Conservation (phyloP, 345 rosid genomes). For the Lepidium aucheri region DNA sequence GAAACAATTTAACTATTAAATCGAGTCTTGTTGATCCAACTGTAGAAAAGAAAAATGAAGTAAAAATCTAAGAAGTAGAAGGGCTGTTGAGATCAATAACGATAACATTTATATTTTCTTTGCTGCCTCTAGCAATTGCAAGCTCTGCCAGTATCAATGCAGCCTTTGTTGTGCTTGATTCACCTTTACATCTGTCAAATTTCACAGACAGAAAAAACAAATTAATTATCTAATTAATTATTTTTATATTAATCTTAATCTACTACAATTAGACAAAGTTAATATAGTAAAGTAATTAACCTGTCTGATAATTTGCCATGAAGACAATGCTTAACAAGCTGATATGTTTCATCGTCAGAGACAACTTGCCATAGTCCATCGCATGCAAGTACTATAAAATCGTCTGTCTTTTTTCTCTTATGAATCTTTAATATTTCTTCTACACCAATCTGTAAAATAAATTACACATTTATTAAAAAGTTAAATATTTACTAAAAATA, state of each 20-base stretch:
- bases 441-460: constrained; percentile 3
- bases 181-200: background rate
- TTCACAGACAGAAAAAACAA: no score
- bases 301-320: constrained; percentile 20
- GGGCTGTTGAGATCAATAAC: constrained; percentile 44
- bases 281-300: background rate
- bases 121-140: constrained; percentile 50
- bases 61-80: background rate
- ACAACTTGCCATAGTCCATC: constrained; percentile 81
- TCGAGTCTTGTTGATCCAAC: no score
- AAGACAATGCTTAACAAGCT: constrained; percentile 49
- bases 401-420: constrained; percentile 36
- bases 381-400: constrained; percentile 63
- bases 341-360: constrained; percentile 57
- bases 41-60: background rate
- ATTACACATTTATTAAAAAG: background rate
- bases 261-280: background rate
- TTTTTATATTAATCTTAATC: background rate
- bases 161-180: constrained; percentile 33
- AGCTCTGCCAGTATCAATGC: constrained; percentile 45
- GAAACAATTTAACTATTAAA: no score
- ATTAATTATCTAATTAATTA: background rate
- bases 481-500: background rate
- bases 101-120: constrained; percentile 48
- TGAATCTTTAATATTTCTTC: constrained; percentile 13